phyloP scores from a whole-genome alignment of 768 basidiomycete genomes.

The Neoboletus brunneissimus region DNA sequence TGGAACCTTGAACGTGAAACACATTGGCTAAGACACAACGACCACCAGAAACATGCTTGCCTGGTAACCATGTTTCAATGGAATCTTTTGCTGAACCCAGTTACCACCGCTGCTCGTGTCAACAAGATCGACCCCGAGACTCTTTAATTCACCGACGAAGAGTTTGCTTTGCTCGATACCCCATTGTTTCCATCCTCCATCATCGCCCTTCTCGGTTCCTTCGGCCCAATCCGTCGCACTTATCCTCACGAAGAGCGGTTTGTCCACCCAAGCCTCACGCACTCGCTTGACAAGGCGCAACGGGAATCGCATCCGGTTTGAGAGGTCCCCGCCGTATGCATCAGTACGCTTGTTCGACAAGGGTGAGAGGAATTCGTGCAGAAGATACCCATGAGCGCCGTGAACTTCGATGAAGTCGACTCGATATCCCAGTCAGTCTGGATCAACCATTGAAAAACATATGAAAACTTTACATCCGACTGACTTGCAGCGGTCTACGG shows the following conservation, averaged over 20 bases:
- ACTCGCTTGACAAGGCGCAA: slow-evolving; percentile 53
- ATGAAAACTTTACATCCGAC: slow-evolving; percentile 52
- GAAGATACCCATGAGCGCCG: slow-evolving; percentile 62
- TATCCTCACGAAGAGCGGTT: slow-evolving; percentile 71
- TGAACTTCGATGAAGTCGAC: slow-evolving; percentile 75
- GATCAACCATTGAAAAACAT: not conserved
- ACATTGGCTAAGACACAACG: not conserved
- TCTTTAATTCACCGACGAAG: slow-evolving; percentile 51
- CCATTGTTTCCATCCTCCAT: slow-evolving; percentile 65
- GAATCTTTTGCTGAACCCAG: slow-evolving; percentile 58
- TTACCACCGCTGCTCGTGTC: slow-evolving; percentile 72
- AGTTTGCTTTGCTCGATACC: slow-evolving; percentile 74
- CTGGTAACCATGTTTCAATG: slow-evolving; percentile 56
- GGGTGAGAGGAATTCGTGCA: slow-evolving; percentile 69
- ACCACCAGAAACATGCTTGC: slow-evolving; percentile 28
- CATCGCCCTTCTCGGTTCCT: slow-evolving; percentile 48
- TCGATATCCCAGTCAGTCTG: slow-evolving; percentile 24
- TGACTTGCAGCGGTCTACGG: slow-evolving; percentile 52
- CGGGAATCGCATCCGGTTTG: slow-evolving; percentile 69
- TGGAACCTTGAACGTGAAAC: slow-evolving; percentile 44
- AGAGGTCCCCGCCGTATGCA: slow-evolving; percentile 66
- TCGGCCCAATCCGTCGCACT: slow-evolving; percentile 68
- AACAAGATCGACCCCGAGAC: slow-evolving; percentile 71
- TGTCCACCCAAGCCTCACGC: slow-evolving; percentile 56
- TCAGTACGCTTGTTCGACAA: slow-evolving; percentile 72